A percentile compares a stretch with the other conserved stretches of the same genome.
Evolutionary conservation across 164 flowering plant species (phyloP).

Genomic region (Vitis vinifera): ASM3070453v1 NC_081817.1:2782501-2783000

Average conservation of each 20-base stretch:
- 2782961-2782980: constrained; percentile 69
- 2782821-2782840: constrained; percentile 61
- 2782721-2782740: not conserved
- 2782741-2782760: constrained; percentile 8
- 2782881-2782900: constrained; percentile 72
- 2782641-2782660: constrained; percentile 68
- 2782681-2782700: not conserved
- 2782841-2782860: constrained; percentile 43
- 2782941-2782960: constrained; percentile 68
- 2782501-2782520: constrained; percentile 3
- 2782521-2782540: constrained; percentile 64
- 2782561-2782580: constrained; percentile 64
- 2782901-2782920: constrained; percentile 61
- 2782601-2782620: constrained; percentile 75
- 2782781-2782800: not conserved
- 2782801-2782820: constrained; percentile 59
- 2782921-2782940: constrained; percentile 73
- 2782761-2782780: not conserved
- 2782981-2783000: constrained; percentile 20
- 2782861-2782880: constrained; percentile 78
- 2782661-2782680: constrained; percentile 44
- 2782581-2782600: constrained; percentile 64
- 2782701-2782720: not conserved
- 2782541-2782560: constrained; percentile 94
- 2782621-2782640: constrained; percentile 71